phyloP scores from a whole-genome alignment of 2,329 filamentous ascomycete species.

The Fusarium sterilihyphosum region DNA sequence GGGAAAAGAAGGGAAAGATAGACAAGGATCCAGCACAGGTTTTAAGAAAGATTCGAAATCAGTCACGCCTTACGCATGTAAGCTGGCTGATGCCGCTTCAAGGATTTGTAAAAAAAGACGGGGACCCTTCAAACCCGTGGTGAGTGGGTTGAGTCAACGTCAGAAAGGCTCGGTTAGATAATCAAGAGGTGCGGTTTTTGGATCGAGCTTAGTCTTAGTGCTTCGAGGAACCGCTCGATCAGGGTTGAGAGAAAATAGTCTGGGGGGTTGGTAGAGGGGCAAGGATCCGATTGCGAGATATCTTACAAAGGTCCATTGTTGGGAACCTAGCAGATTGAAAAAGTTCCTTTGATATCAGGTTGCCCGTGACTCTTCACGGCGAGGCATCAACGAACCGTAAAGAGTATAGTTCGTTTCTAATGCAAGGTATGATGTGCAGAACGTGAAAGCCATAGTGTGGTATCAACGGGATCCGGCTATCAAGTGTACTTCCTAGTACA shows the following conservation, averaged over 20 bases:
- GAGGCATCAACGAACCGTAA: constrained; percentile 19
- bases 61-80: constrained; percentile 26
- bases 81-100: constrained; percentile 22
- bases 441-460: not conserved
- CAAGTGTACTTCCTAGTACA: constrained; percentile 11
- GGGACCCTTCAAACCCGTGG: constrained; percentile 3
- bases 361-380: constrained; percentile 32
- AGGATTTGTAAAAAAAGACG: constrained; percentile 14
- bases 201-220: not conserved
- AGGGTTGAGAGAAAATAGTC: not conserved
- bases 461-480: constrained; percentile 3
- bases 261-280: constrained; percentile 7
- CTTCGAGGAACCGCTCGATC: constrained; percentile 16
- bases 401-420: constrained; percentile 14
- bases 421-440: constrained; percentile 32
- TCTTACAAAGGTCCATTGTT: constrained; percentile 1
- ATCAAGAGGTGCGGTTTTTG: constrained; percentile 1
- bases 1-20: not conserved
- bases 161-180: constrained; percentile 16
- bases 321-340: constrained; percentile 15
- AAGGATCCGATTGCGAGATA: constrained; percentile 5
- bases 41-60: constrained; percentile 15
- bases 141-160: constrained; percentile 29
- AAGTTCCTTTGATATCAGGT: constrained; percentile 23
- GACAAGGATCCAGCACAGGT: constrained; percentile 3